Base-by-base conservation (phyloP, 2,329 filamentous ascomycete genomes). In the Beauveria australis region DNA sequence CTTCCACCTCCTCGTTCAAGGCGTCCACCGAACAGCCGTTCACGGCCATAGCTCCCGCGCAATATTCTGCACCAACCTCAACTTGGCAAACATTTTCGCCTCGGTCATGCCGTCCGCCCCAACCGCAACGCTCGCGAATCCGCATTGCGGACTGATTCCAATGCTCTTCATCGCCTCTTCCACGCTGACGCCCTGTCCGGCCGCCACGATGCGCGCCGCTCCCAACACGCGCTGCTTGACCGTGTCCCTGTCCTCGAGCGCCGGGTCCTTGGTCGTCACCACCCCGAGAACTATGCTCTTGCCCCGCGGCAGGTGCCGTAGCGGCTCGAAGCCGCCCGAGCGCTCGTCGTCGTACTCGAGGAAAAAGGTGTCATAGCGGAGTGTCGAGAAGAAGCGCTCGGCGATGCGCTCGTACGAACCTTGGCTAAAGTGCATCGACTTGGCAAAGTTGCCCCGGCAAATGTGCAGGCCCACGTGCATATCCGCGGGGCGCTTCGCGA, bases 381-480 rank as follows among this genome's bases (percentile, higher is more conserved):
- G 78, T 28, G 79, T 75, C 59, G 78, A 74, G 75, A 87, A 87
- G 53, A 87, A 79, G 69, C 81, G 83, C 59, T 76, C 76, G 12
- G 85, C 83, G 61, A 87, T 85, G 64, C 78, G 78, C 69, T 87
- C 84, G 69, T 87, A 87, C 19, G 81, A 81, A 46, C 84, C 84
- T 68, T 86, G 81, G 63, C 81, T 82, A 72, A 87, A 87, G 72
- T 86, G 83, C 62, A 84, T 79, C 37, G 80, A 81, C 66, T 83
- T 81, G 64, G 83, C 79, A 67, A 86, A 87, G 74, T 87, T 87
- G 60, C 79, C 79, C 67, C 74, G 66, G 69, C 74, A 76, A 62
- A 91, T 76, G 71, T 91, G 89, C 12, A 91, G 81, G 18, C 88
- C 88, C 3, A 90, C 76, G 67, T 90, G 86, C 72, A 91, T 81